Evolutionary conservation across 2,329 filamentous ascomycete species (phyloP), one percentile per base, ranked within the genome.

Genomic region (Colletotrichum trifolii): DNA sequence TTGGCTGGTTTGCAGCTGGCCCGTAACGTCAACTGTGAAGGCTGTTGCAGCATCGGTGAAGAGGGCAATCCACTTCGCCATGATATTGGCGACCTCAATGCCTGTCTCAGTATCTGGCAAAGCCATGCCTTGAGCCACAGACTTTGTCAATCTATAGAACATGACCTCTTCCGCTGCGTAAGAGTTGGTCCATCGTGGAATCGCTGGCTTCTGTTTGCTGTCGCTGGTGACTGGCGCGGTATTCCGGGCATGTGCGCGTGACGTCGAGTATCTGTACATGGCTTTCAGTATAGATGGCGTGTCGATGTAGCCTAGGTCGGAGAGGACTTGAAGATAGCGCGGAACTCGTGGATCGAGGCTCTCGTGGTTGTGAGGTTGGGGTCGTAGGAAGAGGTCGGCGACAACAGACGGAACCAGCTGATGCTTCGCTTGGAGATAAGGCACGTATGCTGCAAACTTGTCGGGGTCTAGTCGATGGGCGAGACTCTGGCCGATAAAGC

Each of bases 111-210:
- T 71, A 33, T 78, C 79, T 61, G 74, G 77, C 52, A 88, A 84
- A 2, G 80, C 82, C 1, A 73, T 76, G 0, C 83, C 85, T 52
- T 85, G 80, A 2, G 83, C 91, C 54, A 98, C 94, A 0, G 90
- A 91, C 78, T 96, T 97, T 2, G 93, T 93, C 54, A 99, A 93
- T 4, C 94, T 89, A 76, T 97, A 96, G 73, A 97, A 91, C 78
- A 98, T 92, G 54, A 96, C 90, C 79, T 97, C 97, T 75, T 99
- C 96, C 0, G 91, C 76, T 65, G 80, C 80, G 68, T 86, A 88
- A 1, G 87, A 89, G 73, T 77, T 85, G 55, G 75, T 79, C 87
- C 87, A 90, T 66, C 82, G 75, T 36, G 74, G 43, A 8, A 67
- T 40, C 34, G 67, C 69, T 36, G 38, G 15, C 15, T 6, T 17